Percentiles rank a stretch among this genome's conserved stretches.
Evolutionary conservation across 1,284 basidiomycete species (phyloP).

Genomic region (Ceratobasidium sp.): DNA sequence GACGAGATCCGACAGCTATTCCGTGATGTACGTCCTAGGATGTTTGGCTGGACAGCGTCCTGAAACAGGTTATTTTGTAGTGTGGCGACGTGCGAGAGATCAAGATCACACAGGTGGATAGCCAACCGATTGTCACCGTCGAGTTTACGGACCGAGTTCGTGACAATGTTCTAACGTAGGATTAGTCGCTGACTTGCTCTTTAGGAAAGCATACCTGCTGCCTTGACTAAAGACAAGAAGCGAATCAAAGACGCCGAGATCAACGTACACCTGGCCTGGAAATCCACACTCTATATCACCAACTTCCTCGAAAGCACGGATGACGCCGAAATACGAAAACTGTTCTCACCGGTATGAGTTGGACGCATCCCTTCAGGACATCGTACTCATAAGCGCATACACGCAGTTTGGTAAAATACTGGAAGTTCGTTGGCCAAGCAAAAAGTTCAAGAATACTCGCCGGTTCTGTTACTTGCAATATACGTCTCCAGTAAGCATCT

Average conservation of each 20-base stretch:
- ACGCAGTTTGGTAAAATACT: constrained; percentile 85
- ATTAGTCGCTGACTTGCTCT: not conserved
- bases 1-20: constrained; percentile 77
- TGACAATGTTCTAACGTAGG: not conserved
- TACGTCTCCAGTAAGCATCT: constrained; percentile 71
- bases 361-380: not conserved
- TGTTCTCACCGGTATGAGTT: constrained; percentile 74
- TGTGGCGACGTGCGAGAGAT: constrained; percentile 84
- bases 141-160: constrained; percentile 76
- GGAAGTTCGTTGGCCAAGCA: constrained; percentile 97
- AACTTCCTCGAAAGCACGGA: constrained; percentile 92
- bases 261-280: constrained; percentile 87
- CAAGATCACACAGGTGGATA: constrained; percentile 62
- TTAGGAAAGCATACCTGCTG: constrained; percentile 81
- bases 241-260: constrained; percentile 75
- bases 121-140: constrained; percentile 72
- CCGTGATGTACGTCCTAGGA: constrained; percentile 70
- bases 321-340: constrained; percentile 73
- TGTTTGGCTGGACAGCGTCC: constrained; percentile 22
- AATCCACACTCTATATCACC: constrained; percentile 94
- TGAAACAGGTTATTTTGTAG: constrained; percentile 54
- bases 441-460: constrained; percentile 88
- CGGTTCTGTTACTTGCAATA: constrained; percentile 97
- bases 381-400: not conserved
- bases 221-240: constrained; percentile 93